phyloP scores from a whole-genome alignment of 176 grass and related monocot species.

The Cenchrus americanus region DNA sequence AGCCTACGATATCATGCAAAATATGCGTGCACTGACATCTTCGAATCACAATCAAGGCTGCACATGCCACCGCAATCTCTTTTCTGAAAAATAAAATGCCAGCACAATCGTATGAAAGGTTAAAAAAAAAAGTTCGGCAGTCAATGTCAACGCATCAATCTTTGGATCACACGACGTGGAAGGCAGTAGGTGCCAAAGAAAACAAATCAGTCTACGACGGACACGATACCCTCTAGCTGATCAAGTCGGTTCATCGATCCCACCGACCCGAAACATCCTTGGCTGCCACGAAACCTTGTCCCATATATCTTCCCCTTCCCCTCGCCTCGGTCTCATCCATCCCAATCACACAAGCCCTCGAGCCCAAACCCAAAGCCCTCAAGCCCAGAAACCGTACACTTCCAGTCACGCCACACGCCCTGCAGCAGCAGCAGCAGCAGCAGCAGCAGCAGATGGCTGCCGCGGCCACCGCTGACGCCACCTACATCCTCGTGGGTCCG shows the following conservation, averaged over 20 bases:
- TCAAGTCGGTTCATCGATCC: conserved; percentile 36
- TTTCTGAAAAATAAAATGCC: neutral
- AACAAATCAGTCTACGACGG: neutral
- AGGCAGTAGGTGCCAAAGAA: neutral
- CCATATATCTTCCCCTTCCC: conserved; percentile 21
- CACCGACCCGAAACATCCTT: conserved; percentile 46
- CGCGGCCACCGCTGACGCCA: neutral
- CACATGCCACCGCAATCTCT: neutral
- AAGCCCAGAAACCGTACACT: neutral
- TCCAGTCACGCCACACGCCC: too few species aligned
- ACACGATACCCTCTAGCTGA: conserved; percentile 15
- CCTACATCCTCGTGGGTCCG: conserved; percentile 60
- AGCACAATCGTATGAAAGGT: neutral
- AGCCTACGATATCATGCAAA: too few species aligned
- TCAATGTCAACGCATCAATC: neutral
- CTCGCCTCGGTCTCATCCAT: neutral
- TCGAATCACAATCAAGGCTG: neutral
- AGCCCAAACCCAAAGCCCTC: neutral
- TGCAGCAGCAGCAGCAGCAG: too few species aligned
- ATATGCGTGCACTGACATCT: too few species aligned
- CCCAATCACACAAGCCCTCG: neutral
- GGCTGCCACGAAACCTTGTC: conserved; percentile 49
- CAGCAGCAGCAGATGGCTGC: neutral
- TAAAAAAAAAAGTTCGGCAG: neutral
- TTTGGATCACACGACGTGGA: conserved; percentile 16